Conservation (phyloP, 164 flowering plant species). For the Umbellularia californica region DNA sequence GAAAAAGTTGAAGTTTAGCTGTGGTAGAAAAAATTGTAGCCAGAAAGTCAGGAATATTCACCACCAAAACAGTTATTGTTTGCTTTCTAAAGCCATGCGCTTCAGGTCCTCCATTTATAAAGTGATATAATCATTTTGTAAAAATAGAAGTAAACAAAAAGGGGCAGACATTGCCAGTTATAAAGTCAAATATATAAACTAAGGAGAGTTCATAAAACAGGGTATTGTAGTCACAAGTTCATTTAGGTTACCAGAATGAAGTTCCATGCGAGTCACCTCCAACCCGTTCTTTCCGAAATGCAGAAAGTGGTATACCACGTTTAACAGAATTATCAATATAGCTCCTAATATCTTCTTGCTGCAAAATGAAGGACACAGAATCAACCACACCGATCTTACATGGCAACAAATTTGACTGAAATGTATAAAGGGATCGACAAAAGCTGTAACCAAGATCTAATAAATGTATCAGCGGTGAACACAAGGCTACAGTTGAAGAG, state of each 20-base stretch:
- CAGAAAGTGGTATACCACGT: conserved; percentile 73
- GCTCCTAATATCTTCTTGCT: conserved; percentile 97
- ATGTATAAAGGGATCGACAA: neutral
- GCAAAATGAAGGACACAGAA: conserved; percentile 29
- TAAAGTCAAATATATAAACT: neutral
- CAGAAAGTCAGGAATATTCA: too few relatives aligned
- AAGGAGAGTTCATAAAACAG: neutral
- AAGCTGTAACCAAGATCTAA: neutral
- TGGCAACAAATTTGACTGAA: neutral
- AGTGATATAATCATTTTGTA: neutral
- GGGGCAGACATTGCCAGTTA: neutral
- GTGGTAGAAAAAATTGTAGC: too few relatives aligned
- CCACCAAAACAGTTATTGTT: too few relatives aligned
- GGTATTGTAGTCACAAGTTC: neutral
- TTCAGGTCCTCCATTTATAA: neutral
- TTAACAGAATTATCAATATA: conserved; percentile 81
- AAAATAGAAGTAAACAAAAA: too few relatives aligned
- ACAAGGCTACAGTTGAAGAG: neutral
- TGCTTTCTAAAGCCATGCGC: neutral
- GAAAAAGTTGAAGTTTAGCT: too few relatives aligned
- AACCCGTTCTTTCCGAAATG: conserved; percentile 87
- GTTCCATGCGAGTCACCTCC: conserved; percentile 96
- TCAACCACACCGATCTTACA: neutral
- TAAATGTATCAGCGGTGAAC: neutral
- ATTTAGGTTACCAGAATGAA: conserved; percentile 66